Conservation (phyloP, 345 rosid species). For the Ceriops zippeliana region DNA sequence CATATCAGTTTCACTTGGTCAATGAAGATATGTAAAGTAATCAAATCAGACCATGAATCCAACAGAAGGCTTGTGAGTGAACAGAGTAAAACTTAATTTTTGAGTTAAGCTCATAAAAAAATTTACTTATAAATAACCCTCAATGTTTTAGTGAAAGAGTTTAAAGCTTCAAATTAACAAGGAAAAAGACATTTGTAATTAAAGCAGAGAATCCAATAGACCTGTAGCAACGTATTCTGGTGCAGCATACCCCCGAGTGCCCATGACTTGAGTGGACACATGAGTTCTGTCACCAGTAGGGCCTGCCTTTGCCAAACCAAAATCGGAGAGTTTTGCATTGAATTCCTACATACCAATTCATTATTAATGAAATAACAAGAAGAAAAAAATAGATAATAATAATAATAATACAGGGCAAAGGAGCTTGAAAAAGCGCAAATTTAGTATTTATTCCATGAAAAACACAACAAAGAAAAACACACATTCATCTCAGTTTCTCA, state of each 20-base stretch:
- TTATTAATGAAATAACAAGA: slow-evolving; percentile 3
- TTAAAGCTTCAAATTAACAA: slow-evolving; percentile 1
- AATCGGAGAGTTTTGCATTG: slow-evolving; percentile 87
- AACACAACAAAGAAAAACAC: too few species aligned
- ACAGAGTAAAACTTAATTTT: neutral
- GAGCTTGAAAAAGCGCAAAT: neutral
- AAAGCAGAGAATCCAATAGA: slow-evolving; percentile 23
- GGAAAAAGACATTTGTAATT: slow-evolving; percentile 4
- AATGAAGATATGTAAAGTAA: neutral
- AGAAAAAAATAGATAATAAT: neutral
- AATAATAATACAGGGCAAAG: neutral
- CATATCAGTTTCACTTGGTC: neutral
- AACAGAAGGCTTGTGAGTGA: neutral
- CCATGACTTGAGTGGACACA: slow-evolving; percentile 96
- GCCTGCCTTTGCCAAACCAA: slow-evolving; percentile 97
- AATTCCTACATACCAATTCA: slow-evolving; percentile 56
- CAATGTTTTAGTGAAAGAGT: neutral
- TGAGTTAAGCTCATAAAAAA: neutral
- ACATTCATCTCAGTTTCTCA: neutral
- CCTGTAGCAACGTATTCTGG: slow-evolving; percentile 99
- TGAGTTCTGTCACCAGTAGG: slow-evolving; percentile 97
- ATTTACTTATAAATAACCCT: neutral
- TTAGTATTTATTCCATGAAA: neutral
- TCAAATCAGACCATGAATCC: neutral
- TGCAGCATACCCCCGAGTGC: slow-evolving; percentile 95